Percentiles rank a stretch among this genome's conserved stretches.
phyloP scores from a whole-genome alignment of 176 grass and related monocot genomes.

The Leersia perrieri region DNA sequence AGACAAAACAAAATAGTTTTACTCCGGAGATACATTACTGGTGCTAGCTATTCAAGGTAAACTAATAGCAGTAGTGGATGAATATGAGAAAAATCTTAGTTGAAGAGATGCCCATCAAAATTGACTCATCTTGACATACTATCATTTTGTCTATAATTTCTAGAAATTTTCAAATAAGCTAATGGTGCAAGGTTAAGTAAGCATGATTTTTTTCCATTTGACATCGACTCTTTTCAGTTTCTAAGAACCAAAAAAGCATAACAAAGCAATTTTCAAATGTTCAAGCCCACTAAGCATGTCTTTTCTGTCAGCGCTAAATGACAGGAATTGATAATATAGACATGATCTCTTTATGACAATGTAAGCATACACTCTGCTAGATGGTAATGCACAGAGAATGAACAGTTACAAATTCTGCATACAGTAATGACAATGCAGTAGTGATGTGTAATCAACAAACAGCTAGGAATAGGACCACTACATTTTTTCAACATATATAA shows the following conservation, averaged over 20 bases:
- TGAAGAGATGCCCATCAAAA: background rate
- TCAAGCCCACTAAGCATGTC: background rate
- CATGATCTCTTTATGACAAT: background rate
- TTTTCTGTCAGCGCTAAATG: background rate
- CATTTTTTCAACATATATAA: background rate
- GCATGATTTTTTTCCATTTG: background rate
- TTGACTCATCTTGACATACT: background rate
- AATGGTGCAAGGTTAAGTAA: background rate
- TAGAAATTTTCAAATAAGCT: background rate
- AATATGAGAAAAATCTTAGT: background rate
- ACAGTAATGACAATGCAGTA: background rate
- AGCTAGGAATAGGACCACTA: background rate
- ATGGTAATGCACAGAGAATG: background rate
- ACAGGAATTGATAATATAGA: background rate
- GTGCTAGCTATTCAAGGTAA: background rate
- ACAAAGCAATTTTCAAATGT: background rate
- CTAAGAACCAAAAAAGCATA: background rate
- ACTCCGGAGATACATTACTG: background rate
- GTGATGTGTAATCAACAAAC: background rate
- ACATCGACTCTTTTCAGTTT: background rate
- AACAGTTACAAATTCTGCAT: background rate
- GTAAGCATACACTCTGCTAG: background rate
- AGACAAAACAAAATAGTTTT: background rate
- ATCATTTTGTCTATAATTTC: background rate
- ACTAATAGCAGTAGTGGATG: background rate